These are phyloP conservation scores for Lupinus albus DNA, from an alignment of 306 rosid genomes.

Conservation along the genomic window DNA sequence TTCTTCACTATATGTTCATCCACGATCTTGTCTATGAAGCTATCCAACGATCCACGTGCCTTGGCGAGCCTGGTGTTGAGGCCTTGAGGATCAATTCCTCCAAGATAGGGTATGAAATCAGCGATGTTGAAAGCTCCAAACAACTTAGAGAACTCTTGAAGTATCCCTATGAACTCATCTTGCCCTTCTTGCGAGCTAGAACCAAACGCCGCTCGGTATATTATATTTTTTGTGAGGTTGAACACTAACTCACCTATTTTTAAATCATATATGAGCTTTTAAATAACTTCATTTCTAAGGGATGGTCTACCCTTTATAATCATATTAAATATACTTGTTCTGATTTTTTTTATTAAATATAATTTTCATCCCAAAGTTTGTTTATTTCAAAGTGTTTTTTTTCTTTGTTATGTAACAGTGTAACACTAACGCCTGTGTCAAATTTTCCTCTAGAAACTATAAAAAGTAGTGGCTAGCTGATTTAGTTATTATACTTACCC, in stretches of 20 bases:
- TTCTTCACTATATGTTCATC: constrained; percentile 62
- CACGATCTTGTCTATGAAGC: constrained; percentile 68
- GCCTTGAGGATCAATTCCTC: constrained; percentile 72
- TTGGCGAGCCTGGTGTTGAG: constrained; percentile 53
- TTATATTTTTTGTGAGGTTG: constrained; percentile 62
- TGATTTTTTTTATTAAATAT: too few species aligned
- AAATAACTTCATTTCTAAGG: too few species aligned
- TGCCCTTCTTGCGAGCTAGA: constrained; percentile 61
- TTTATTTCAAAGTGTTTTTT: too few species aligned
- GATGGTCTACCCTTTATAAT: too few species aligned
- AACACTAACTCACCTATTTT: constrained; percentile 54
- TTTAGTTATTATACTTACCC: too few species aligned
- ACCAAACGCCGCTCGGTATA: constrained; percentile 81
- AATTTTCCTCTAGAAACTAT: too few species aligned
- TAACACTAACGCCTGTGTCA: too few species aligned
- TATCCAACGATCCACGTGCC: constrained; percentile 62
- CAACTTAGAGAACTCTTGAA: constrained; percentile 80
- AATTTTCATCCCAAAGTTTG: too few species aligned
- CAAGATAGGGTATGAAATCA: constrained; percentile 65
- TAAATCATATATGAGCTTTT: too few species aligned
- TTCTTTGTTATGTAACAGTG: too few species aligned
- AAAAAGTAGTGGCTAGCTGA: too few species aligned
- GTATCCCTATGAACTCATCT: constrained; percentile 69
- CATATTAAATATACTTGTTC: too few species aligned
- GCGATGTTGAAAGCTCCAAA: constrained; percentile 87